These are phyloP conservation scores for Fusarium sacchari DNA, from an alignment of 2,329 filamentous ascomycete species.

Conservation along the genomic window DNA sequence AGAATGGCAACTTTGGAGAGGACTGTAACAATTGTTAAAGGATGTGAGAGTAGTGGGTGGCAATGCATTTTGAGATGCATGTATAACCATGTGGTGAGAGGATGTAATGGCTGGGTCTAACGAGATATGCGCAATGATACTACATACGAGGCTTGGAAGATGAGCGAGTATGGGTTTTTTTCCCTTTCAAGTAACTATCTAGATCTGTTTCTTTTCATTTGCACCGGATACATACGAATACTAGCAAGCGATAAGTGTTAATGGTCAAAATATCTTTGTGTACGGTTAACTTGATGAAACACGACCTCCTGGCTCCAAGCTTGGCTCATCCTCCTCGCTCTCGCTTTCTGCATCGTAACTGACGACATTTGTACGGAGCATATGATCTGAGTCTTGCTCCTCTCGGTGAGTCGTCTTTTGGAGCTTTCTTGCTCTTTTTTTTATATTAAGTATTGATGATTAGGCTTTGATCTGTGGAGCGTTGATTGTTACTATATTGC, in stretches of 20 bases:
- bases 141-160: constrained; percentile 17
- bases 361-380: neutral
- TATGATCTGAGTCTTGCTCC: neutral
- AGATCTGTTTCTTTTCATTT: constrained; percentile 4
- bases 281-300: neutral
- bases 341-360: neutral
- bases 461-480: neutral
- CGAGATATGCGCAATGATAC: constrained; percentile 42
- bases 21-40: constrained; percentile 10
- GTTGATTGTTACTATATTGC: neutral
- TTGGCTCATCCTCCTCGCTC: neutral
- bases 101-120: constrained; percentile 28
- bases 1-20: constrained; percentile 65
- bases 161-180: constrained; percentile 13
- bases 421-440: neutral
- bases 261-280: neutral
- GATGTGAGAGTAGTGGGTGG: neutral
- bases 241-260: neutral
- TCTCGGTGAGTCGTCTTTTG: neutral
- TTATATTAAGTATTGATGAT: neutral
- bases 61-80: constrained; percentile 4
- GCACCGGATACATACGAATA: neutral
- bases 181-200: constrained; percentile 2
- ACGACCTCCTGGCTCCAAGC: neutral
- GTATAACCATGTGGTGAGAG: constrained; percentile 15